Percentiles rank a stretch among this genome's conserved stretches.
Evolutionary conservation across 2,329 filamentous ascomycete genomes (phyloP).

Genomic region (Diaporthe sp.): DNA sequence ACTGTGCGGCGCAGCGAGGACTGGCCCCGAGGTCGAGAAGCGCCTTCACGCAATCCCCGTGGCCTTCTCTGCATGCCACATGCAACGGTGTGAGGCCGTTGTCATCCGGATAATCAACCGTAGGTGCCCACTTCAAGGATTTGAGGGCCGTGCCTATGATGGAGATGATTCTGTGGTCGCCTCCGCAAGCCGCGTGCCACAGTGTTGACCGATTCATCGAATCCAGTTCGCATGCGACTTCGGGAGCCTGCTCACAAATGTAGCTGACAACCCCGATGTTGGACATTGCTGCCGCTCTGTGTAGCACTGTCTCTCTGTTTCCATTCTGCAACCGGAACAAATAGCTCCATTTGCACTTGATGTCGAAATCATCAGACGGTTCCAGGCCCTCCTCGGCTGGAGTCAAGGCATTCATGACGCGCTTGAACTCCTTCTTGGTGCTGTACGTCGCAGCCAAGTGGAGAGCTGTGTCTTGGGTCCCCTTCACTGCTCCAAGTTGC

Average conservation of each 20-base stretch:
- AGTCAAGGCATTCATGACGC: not conserved
- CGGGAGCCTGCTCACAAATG: not conserved
- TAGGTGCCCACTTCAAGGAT: not conserved
- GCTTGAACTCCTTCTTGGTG: not conserved
- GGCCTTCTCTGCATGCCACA: not conserved
- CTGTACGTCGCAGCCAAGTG: not conserved
- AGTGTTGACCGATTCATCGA: not conserved
- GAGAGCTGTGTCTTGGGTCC: not conserved
- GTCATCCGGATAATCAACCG: not conserved
- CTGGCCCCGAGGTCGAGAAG: not conserved
- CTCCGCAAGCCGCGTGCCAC: slow-evolving; percentile 9
- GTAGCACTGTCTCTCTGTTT: not conserved
- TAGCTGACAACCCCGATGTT: not conserved
- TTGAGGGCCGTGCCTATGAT: not conserved
- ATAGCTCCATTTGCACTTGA: too few relatives aligned
- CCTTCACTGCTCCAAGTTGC: not conserved
- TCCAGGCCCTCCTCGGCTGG: not conserved
- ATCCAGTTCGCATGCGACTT: not conserved
- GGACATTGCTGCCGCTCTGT: not conserved
- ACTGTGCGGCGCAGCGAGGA: not conserved
- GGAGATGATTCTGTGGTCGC: not conserved
- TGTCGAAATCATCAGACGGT: too few relatives aligned
- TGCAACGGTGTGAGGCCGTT: not conserved
- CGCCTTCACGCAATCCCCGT: not conserved
- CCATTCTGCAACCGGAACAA: not conserved